phyloP scores from a whole-genome alignment of 768 basidiomycete genomes.

The Leucosporidium yakuticum region DNA sequence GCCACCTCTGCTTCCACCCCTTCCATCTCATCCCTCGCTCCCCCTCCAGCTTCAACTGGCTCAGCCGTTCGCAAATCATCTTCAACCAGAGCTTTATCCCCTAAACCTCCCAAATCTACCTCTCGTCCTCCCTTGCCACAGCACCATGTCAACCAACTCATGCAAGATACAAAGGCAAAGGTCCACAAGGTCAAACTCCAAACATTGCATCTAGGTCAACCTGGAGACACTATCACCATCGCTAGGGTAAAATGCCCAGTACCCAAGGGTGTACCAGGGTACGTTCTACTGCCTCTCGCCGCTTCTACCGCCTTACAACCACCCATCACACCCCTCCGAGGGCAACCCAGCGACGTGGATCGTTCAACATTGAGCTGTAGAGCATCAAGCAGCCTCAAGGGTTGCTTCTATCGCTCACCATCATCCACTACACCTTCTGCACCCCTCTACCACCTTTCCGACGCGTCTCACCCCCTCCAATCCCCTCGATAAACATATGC shows the following conservation, averaged over 20 bases:
- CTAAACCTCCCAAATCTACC: slow-evolving; percentile 8
- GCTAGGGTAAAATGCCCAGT: slow-evolving; percentile 33
- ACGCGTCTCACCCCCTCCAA: no score
- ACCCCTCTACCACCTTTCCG: no score
- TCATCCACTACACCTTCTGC: no score
- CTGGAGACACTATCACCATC: slow-evolving; percentile 25
- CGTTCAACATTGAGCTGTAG: no score
- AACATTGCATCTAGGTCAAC: slow-evolving; percentile 25
- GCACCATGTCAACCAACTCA: slow-evolving; percentile 21
- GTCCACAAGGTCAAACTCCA: slow-evolving; percentile 33
- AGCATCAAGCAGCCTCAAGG: no score
- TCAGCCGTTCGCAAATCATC: slow-evolving; percentile 13
- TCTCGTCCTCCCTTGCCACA: slow-evolving; percentile 14
- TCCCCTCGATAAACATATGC: background rate
- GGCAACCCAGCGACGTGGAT: no score
- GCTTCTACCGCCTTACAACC: no score
- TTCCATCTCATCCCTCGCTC: slow-evolving; percentile 13
- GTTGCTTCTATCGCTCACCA: no score
- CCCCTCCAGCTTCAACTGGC: background rate
- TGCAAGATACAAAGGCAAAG: slow-evolving; percentile 10
- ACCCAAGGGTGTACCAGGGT: slow-evolving; percentile 33
- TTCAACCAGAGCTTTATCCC: slow-evolving; percentile 21
- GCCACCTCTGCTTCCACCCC: background rate
- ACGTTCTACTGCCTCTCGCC: background rate
- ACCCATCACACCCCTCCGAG: no score